Evolutionary conservation across 768 basidiomycete genomes (phyloP).

Genomic region (Sarcomyxa edulis): DNA sequence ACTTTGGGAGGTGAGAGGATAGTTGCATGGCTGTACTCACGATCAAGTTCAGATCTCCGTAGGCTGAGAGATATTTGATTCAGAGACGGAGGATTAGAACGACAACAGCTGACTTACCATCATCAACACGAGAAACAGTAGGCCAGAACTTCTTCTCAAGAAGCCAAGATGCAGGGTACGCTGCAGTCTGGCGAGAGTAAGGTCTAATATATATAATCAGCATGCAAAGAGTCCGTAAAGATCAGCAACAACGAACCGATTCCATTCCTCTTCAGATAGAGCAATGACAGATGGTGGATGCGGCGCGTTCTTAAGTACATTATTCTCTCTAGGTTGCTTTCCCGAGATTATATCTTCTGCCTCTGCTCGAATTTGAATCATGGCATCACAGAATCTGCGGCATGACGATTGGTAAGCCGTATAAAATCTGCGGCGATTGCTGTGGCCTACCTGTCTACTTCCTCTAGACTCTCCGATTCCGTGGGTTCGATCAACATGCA

Average conservation of each 20-base stretch:
- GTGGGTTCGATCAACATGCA: slow-evolving; percentile 98
- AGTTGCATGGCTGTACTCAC: slow-evolving; percentile 38
- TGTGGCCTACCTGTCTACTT: slow-evolving; percentile 74
- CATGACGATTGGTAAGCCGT: slow-evolving; percentile 2
- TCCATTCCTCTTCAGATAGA: slow-evolving; percentile 78
- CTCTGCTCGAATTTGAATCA: slow-evolving; percentile 94
- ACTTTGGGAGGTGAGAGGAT: slow-evolving; percentile 6
- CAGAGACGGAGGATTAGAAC: neutral
- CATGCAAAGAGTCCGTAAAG: slow-evolving; percentile 8
- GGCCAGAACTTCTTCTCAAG: slow-evolving; percentile 96
- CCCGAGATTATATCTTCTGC: slow-evolving; percentile 84
- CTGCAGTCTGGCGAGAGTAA: slow-evolving; percentile 88
- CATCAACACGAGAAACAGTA: slow-evolving; percentile 85
- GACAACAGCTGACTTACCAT: slow-evolving; percentile 51
- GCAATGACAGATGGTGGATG: slow-evolving; percentile 78
- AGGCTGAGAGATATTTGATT: slow-evolving; percentile 44
- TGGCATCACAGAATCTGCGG: slow-evolving; percentile 90
- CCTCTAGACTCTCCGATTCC: slow-evolving; percentile 90
- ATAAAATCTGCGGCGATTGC: neutral
- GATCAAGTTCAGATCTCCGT: slow-evolving; percentile 88
- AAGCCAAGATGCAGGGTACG: slow-evolving; percentile 81
- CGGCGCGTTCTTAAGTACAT: slow-evolving; percentile 90
- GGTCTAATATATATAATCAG: slow-evolving; percentile 58
- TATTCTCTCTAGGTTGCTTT: slow-evolving; percentile 87
- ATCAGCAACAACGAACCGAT: slow-evolving; percentile 46